Evolutionary conservation across 2,329 filamentous ascomycete species (phyloP), one percentile per base, ranked within the genome.

Genomic region (Nigrospora osmanthi): DNA sequence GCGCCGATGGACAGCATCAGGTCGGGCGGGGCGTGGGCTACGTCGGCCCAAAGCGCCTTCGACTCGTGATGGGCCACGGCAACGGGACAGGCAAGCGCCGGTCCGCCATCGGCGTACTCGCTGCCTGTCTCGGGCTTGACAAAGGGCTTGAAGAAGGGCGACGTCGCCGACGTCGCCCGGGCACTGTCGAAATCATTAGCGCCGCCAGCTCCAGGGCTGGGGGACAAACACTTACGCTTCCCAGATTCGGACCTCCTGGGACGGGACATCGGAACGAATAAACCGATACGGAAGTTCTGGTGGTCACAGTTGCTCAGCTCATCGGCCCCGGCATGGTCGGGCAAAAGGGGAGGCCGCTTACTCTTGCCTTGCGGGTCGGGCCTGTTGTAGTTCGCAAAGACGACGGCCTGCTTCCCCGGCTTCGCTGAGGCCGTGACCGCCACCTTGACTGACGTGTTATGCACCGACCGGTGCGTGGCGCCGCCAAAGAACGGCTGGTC

Each of bases 361-460:
- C 58, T 54, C 23, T 52, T 54, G 6, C 47, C 49, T 6, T 47
- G 34, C 3, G 51, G 43, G 39, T 62, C 59, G 6, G 55, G 58
- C 1, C 59, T 54, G 38, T 62, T 62, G 43, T 62, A 62, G 16
- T 61, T 62, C 10, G 59, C 56, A 41, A 62, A 58, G n/a, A 60
- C 48, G 9, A 60, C 57, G 39, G 54, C 39, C 44, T 59, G 53
- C 19, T 50, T 47, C 34, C 53, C 52, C 17, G 55, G 47, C 4
- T 48, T 47, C 1, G 49, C 53, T 30, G 53, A 51, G 14, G 58
- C 55, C 1, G 58, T 59, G 15, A 62, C 52, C 5, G 59, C 59
- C 12, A 62, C 58, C 35, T 52, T 61, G 1, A 51, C 53, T 1
- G 58, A 58, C 1, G 52, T 53, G 6, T 52, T 47, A 16, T 54